Evolutionary conservation across 164 flowering plant genomes (phyloP), one percentile per base, ranked within the genome.

Genomic region (Chloranthus sessilifolius): DNA sequence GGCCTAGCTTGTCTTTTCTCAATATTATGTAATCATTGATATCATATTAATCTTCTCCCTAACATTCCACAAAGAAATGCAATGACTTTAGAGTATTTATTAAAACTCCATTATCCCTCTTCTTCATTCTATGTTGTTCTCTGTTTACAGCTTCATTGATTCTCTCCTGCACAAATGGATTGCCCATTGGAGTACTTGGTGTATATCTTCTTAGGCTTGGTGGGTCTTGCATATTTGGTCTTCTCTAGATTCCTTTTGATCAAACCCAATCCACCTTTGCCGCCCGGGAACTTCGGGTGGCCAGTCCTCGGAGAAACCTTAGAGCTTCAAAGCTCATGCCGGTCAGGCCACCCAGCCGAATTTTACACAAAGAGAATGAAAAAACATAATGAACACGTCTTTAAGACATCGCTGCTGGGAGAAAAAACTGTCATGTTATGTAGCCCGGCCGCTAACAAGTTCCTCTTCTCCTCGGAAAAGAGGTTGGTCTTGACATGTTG

Each of bases 401-500:
- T 53, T 40, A 60, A 53, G 38, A 53, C 58, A 16, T 34, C 47
- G 2, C 0, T 60, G 4, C 15, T 46, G 3, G 53, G 59, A n/a
- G 54, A 53, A 31, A 53, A 53, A 31, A 46, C 52, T 0, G 24
- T 47, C 12, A 22, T 31, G 1, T 26, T 60, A 10, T 53, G 64
- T 23, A 59, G 64, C 20, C 29, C 53, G 19, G 30, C 23, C 1
- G 59, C 43, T 8, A 60, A 53, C 31, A 53, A 60, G 48, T 47
- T 60, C 31, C 12, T 60, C 21, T 60, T 60, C 53, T 46, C 64
- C 9, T 30, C 41, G 6, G 64, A 60, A 34, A 60, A 47, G 41
- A 40, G 39, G 23, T 34, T 53, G n/a, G 53, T 61, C 31, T 28
- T 47, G 31, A 61, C 64, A 39, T 61, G 59, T 45, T 60, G 64